Evolutionary conservation across 2,329 filamentous ascomycete genomes (phyloP).

Genomic region (Pyrenochaeta sp.): DNA sequence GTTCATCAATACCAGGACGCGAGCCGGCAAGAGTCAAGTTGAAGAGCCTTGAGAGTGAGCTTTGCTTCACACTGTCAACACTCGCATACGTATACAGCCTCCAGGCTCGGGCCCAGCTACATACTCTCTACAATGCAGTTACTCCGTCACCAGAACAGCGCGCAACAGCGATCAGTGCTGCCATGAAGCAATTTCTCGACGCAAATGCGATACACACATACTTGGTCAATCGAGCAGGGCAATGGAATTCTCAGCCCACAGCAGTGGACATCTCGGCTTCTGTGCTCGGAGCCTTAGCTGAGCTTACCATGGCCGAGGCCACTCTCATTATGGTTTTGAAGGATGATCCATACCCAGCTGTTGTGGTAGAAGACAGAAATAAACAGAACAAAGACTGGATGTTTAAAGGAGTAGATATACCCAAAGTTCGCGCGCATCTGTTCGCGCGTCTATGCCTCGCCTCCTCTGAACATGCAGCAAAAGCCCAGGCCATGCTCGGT

Average conservation of each 20-base stretch:
- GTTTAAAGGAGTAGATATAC: conserved; percentile 87
- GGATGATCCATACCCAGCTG: conserved; percentile 89
- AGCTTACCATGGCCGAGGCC: conserved; percentile 82
- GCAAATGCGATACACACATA: conserved; percentile 82
- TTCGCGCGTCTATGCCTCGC: conserved; percentile 89
- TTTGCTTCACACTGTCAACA: conserved; percentile 80
- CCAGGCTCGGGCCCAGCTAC: conserved; percentile 75
- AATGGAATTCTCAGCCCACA: conserved; percentile 44
- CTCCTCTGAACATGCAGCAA: conserved; percentile 84
- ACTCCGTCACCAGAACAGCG: conserved; percentile 68
- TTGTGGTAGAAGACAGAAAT: conserved; percentile 82
- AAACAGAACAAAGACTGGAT: conserved; percentile 93
- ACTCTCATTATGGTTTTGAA: conserved; percentile 90
- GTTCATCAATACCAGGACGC: conserved; percentile 64
- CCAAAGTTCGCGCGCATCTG: conserved; percentile 86
- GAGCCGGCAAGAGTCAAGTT: conserved; percentile 74
- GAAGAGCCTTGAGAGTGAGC: conserved; percentile 80
- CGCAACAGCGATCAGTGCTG: conserved; percentile 72
- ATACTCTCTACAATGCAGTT: conserved; percentile 74
- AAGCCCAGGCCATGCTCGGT: conserved; percentile 66
- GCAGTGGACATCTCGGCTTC: conserved; percentile 55
- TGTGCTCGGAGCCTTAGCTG: conserved; percentile 57
- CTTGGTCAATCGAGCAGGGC: conserved; percentile 65
- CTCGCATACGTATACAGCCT: conserved; percentile 78
- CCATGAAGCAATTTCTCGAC: conserved; percentile 79